Percentiles rank a stretch among this genome's conserved stretches.
Evolutionary conservation across 2,329 filamentous ascomycete species (phyloP).

Genomic region (Rhexocercosporidium sp.): DNA sequence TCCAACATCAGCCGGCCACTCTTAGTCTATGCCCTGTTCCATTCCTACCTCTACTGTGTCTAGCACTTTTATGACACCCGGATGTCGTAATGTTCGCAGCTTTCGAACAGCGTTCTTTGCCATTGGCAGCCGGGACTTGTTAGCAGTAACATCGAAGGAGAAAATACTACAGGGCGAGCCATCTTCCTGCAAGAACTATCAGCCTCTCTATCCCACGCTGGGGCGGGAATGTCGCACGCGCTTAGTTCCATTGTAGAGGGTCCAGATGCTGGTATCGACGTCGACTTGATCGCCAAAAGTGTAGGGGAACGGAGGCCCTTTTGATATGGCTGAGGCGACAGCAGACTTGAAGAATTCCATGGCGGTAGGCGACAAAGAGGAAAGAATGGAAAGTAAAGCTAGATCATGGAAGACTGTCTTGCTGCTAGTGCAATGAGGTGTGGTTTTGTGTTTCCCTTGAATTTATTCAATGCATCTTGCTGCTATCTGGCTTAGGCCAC

Average conservation of each 20-base stretch:
- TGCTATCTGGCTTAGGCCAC: neutral
- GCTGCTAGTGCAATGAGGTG: neutral
- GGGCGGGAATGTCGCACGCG: constrained; percentile 57
- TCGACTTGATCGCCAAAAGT: constrained; percentile 92
- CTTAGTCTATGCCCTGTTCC: constrained; percentile 1
- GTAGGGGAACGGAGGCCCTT: constrained; percentile 92
- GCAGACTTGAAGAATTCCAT: constrained; percentile 99
- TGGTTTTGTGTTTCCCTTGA: neutral
- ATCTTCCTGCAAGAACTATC: constrained; percentile 70
- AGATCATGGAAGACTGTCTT: neutral
- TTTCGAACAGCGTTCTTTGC: constrained; percentile 95
- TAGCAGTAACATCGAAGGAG: constrained; percentile 85
- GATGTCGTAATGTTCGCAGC: constrained; percentile 88
- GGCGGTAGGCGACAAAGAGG: constrained; percentile 21
- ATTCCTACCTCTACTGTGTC: constrained; percentile 85
- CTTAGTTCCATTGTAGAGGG: constrained; percentile 92
- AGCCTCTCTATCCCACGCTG: constrained; percentile 19
- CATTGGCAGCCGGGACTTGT: constrained; percentile 80
- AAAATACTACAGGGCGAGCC: constrained; percentile 95
- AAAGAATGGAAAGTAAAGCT: neutral
- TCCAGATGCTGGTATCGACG: constrained; percentile 92
- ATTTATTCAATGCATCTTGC: neutral
- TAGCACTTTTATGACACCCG: constrained; percentile 90
- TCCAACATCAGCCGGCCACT: constrained; percentile 32
- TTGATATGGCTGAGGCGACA: constrained; percentile 94